Base-by-base conservation (phyloP, 345 rosid genomes). In the Triadica sebifera region DNA sequence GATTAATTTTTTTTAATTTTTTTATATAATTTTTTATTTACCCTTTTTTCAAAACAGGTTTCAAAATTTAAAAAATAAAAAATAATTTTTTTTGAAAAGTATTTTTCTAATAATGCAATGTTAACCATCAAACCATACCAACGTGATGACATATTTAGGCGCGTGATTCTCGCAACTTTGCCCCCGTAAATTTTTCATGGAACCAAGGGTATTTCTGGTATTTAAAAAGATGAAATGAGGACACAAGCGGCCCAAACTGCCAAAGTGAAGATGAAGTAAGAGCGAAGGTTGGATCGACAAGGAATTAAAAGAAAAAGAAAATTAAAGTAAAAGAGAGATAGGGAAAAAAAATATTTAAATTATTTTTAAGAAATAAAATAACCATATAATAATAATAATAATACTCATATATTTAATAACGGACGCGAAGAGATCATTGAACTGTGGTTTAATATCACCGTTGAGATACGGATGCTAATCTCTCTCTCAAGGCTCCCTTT, bases 341-440 rank as follows among this genome's bases (percentile, higher is more conserved):
- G 24, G 24, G 5, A 66, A 29, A 15, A 8, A 1, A 65, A 20
- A 9, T 16, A 20, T 58, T 5, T 37, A 0, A 34, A 20, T n/a
- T 64, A 39, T 37, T 29, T 29, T 1, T 29, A 29, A 29, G 34
- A 29, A 29, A 29, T 29, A 34, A 47, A 62, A 37, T 38, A 3
- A 17, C 15, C 24, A 64, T 8, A 47, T 62, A 60, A 53, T 6
- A 20, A 53, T 12, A 63, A 59, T 62, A 38, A 66, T 38, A 4
- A 10, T 45, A 34, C 39, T 25, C 4, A 2, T 24, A 29, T 29
- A n/a, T 29, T n/a, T 72, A 58, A 60, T 55, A 9, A 60, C 85
- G 92, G 92, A 89, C 84, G 75, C 82, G 79, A 89, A 75, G 47
- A 77, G 62, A 38, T 57, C 55, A 84, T 73, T 83, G 76, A 76